Base-by-base conservation (phyloP, 2,329 filamentous ascomycete genomes). In the Epichloe coenophiala region DNA sequence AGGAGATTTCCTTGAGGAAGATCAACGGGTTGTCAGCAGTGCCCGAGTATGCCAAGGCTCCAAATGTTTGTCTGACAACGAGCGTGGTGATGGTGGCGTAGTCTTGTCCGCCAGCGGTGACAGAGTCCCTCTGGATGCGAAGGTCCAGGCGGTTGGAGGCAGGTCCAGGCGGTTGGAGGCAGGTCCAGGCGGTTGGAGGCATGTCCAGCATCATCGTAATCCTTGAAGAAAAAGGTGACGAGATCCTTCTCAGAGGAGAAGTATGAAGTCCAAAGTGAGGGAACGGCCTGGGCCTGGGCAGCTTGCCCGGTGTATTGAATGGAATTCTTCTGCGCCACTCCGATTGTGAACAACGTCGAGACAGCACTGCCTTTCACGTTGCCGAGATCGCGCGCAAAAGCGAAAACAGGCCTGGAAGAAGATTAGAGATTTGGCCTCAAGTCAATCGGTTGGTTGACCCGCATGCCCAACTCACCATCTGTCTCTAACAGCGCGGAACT, bases 1-100 rank as follows among this genome's bases (percentile, higher is more conserved):
- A 91, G 54, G 84, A 88, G 60, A 95, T 94, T 64, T 95, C 88
- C 63, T 95, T 95, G 49, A 94, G 68, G 68, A 95, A 95, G 13
- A 95, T 68, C 49, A 90, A 76, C 0, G 84, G 83, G 51, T 84
- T 76, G 1, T 82, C 71, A 3, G 78, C 70, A 13, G 85, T 86
- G 49, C 86, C 80, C 8, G 83, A 78, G 61, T 89, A 86, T 55
- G 83, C 82, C 2, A 86, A 81, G 0, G 80, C 86, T 13, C 83
- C 89, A 67, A 94, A 83, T 0, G 83, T 80, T 65, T 95, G 89
- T 43, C 88, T 80, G n/a, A 88, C 84, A 42, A 81, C 83, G 27
- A 95, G 75, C 0, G 83, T 82, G 8, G 87, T 85, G 51, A 91
- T 83, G 52, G 84, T 81, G 12, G 82, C 75, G 59, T 91, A 91